Conservation (phyloP, 2,329 filamentous ascomycete genomes). For the Pestalotiopsis sp. region DNA sequence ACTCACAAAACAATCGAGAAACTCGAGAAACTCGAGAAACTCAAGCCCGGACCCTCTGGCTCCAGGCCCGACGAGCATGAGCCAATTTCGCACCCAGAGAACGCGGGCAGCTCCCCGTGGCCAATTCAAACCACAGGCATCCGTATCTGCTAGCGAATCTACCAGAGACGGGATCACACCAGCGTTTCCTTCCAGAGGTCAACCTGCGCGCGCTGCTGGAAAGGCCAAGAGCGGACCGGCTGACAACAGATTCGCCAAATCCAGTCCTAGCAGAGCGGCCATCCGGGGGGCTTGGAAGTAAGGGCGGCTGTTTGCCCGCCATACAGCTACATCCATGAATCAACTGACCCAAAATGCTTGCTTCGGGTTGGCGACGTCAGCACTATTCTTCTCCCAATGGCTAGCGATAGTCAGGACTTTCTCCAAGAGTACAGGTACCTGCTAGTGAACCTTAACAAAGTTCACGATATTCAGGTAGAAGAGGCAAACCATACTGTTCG, state of each 20-base stretch:
- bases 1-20: not conserved
- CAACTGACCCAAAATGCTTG: constrained; percentile 19
- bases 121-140: not conserved
- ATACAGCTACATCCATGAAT: constrained; percentile 15
- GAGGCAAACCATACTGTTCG: constrained; percentile 14
- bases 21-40: not conserved
- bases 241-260: not conserved
- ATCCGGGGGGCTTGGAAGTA: not conserved
- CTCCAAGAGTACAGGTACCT: constrained; percentile 24
- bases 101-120: not conserved
- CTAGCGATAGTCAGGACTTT: constrained; percentile 16
- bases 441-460: constrained; percentile 24
- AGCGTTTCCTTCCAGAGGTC: not conserved
- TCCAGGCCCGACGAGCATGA: not conserved
- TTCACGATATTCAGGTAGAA: constrained; percentile 3
- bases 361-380: constrained; percentile 25
- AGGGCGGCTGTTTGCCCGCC: not conserved
- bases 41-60: constrained; percentile 13
- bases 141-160: not conserved
- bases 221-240: not conserved
- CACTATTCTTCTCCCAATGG: constrained; percentile 25
- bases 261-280: not conserved
- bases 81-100: not conserved
- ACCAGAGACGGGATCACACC: not conserved
- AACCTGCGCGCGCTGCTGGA: not conserved